phyloP scores from a whole-genome alignment of 2,329 filamentous ascomycete species.

The Penicillium sp. region DNA sequence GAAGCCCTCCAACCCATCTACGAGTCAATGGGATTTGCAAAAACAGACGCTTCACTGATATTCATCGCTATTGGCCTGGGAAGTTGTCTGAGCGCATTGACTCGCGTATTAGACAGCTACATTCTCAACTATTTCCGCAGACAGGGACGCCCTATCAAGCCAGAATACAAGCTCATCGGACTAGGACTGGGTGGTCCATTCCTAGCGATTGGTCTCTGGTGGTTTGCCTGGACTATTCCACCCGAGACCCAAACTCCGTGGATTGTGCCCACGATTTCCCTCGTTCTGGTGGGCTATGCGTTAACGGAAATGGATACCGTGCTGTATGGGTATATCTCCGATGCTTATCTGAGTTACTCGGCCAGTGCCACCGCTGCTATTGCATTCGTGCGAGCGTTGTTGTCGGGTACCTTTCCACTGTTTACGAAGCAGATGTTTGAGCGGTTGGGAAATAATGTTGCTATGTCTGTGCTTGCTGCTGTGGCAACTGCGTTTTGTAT shows the following conservation, averaged over 20 bases:
- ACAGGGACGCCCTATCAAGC: conserved; percentile 29
- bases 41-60: conserved; percentile 38
- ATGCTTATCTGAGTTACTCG: conserved; percentile 48
- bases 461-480: conserved; percentile 42
- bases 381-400: conserved; percentile 40
- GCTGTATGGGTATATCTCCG: conserved; percentile 47
- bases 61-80: conserved; percentile 47
- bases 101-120: conserved; percentile 45
- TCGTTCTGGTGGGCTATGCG: conserved; percentile 50
- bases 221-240: conserved; percentile 52
- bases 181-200: conserved; percentile 49
- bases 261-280: conserved; percentile 43
- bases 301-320: conserved; percentile 49
- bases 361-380: conserved; percentile 48
- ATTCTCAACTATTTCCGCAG: conserved; percentile 29
- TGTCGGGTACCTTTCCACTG: conserved; percentile 44
- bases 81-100: conserved; percentile 43
- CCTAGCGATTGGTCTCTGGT: conserved; percentile 49
- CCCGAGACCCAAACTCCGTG: conserved; percentile 40
- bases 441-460: conserved; percentile 41
- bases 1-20: conserved; percentile 48
- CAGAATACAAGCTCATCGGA: conserved; percentile 52
- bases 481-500: conserved; percentile 46
- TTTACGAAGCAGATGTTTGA: conserved; percentile 46
- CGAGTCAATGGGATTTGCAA: conserved; percentile 35